phyloP scores from a whole-genome alignment of 345 rosid species.

The Adansonia digitata region DNA sequence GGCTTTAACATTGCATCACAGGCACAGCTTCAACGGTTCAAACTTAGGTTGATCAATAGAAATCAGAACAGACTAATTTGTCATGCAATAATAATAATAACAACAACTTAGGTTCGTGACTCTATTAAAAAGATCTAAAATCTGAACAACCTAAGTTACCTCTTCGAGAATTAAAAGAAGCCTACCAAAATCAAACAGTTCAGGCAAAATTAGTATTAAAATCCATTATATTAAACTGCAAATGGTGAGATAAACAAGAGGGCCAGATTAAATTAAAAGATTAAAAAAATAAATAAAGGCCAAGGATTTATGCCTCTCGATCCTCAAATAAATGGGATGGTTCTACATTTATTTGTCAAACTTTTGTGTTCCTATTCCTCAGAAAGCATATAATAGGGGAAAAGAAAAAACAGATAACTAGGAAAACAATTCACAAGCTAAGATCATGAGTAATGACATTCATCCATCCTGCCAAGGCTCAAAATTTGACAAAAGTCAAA shows the following conservation, averaged over 20 bases:
- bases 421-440: conserved; percentile 6
- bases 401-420: not conserved
- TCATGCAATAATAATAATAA: too few relatives aligned
- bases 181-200: not conserved
- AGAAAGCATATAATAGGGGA: not conserved
- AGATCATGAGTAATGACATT: conserved; percentile 14
- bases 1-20: too few relatives aligned
- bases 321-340: conserved; percentile 3
- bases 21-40: too few relatives aligned
- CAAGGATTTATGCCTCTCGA: not conserved
- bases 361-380: conserved; percentile 14
- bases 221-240: not conserved
- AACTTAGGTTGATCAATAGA: too few relatives aligned
- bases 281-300: not conserved
- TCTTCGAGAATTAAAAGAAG: not conserved
- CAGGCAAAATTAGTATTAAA: not conserved
- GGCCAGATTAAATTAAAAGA: not conserved
- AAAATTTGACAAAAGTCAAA: conserved; percentile 15
- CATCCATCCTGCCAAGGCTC: conserved; percentile 5
- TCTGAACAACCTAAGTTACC: not conserved
- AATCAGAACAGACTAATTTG: too few relatives aligned
- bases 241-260: not conserved
- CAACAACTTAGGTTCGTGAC: too few relatives aligned
- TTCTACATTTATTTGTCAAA: conserved; percentile 25
- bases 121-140: too few relatives aligned